phyloP scores from a whole-genome alignment of 177 flowering plant genomes.

The Vitis hybrid region DNA sequence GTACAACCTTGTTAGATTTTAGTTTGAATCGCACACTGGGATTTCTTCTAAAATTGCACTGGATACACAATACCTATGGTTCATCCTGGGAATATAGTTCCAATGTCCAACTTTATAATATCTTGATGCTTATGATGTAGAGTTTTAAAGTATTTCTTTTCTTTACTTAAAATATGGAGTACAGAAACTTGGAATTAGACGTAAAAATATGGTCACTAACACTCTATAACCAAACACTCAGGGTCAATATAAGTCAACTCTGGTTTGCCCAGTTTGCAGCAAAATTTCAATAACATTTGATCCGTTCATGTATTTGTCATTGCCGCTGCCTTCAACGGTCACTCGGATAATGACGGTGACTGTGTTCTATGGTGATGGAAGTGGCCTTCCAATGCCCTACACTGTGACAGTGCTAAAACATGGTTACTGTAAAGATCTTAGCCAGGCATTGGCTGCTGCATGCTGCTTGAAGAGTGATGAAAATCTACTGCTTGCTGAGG shows the following conservation, averaged over 20 bases:
- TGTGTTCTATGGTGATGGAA: slow-evolving; percentile 84
- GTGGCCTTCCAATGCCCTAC: slow-evolving; percentile 90
- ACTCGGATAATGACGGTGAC: slow-evolving; percentile 81
- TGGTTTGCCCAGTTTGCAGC: slow-evolving; percentile 88
- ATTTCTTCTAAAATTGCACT: no score
- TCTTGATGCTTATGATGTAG: no score
- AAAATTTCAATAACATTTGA: slow-evolving; percentile 97
- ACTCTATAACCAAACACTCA: slow-evolving; percentile 24
- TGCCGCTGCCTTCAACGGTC: slow-evolving; percentile 86
- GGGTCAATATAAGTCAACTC: slow-evolving; percentile 98
- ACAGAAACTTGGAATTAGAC: background rate
- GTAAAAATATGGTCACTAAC: background rate
- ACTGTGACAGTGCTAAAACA: slow-evolving; percentile 75
- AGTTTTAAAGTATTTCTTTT: background rate
- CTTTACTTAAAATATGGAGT: background rate
- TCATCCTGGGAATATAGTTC: no score
- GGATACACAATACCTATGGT: no score
- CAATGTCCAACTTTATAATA: no score
- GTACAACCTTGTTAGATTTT: no score
- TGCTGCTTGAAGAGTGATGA: slow-evolving; percentile 84
- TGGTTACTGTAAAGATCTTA: slow-evolving; percentile 76
- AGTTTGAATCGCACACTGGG: no score
- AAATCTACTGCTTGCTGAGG: slow-evolving; percentile 89
- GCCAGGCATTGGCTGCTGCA: slow-evolving; percentile 57
- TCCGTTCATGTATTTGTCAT: slow-evolving; percentile 94